Conservation (phyloP, 176 grass and related monocot genomes). For the Musa itinerans region DNA sequence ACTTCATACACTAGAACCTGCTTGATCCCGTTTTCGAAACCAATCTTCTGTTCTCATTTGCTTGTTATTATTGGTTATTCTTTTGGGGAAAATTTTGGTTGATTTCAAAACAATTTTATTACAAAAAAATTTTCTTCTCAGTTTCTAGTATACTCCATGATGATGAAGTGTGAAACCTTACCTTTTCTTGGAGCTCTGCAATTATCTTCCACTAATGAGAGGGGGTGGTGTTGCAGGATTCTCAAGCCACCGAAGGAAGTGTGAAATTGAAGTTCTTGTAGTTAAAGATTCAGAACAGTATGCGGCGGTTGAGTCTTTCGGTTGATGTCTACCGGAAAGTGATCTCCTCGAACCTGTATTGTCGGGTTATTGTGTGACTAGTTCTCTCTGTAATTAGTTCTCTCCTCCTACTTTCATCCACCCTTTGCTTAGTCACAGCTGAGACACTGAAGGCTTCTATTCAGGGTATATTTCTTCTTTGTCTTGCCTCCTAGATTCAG, state of each 20-base stretch:
- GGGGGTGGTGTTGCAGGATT: constrained; percentile 16
- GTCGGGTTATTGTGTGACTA: constrained; percentile 66
- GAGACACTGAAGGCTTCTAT: neutral
- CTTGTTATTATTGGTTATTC: no score
- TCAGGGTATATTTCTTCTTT: neutral
- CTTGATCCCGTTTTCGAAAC: no score
- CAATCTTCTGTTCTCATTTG: no score
- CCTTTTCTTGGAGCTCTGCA: no score
- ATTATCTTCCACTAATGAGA: no score
- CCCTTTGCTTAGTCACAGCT: constrained; percentile 2
- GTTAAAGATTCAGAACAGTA: constrained; percentile 28
- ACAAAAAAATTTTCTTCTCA: no score
- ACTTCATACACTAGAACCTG: no score
- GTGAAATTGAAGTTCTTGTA: constrained; percentile 11
- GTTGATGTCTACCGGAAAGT: constrained; percentile 55
- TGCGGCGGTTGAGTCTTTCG: constrained; percentile 48
- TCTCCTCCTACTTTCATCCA: neutral
- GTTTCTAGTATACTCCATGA: no score
- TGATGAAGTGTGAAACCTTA: no score
- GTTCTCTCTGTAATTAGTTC: neutral
- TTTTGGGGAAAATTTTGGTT: no score
- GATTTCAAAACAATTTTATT: no score
- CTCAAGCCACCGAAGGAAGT: neutral
- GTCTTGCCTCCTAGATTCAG: neutral
- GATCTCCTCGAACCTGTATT: constrained; percentile 79